A percentile compares a stretch with the other conserved stretches of the same genome.
Evolutionary conservation across 371 early-diverging fungal species (phyloP).

Genomic region (Actinomucor elegans): DNA sequence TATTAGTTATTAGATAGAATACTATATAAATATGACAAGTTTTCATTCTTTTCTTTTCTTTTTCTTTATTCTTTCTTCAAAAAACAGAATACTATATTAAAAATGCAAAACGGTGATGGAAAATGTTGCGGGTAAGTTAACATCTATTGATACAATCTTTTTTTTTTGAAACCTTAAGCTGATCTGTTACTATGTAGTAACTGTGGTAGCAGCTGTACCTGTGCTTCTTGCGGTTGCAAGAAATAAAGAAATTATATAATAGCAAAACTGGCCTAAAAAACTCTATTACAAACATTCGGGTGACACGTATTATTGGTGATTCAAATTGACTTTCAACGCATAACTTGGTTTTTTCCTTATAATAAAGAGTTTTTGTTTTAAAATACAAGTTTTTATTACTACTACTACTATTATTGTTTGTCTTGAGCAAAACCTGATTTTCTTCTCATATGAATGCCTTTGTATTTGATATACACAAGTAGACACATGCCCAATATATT

Average conservation of each 20-base stretch:
- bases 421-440: constrained; percentile 19
- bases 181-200: too few species aligned
- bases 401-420: constrained; percentile 8
- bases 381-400: background rate
- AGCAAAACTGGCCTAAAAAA: too few species aligned
- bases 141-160: background rate
- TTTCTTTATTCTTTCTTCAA: constrained; percentile 47
- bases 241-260: too few species aligned
- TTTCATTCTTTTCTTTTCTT: constrained; percentile 51
- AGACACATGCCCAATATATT: constrained; percentile 31
- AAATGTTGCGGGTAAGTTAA: constrained; percentile 28
- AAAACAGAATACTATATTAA: constrained; percentile 1
- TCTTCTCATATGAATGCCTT: constrained; percentile 32
- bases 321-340: too few species aligned
- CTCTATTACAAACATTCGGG: too few species aligned
- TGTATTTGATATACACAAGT: constrained; percentile 30
- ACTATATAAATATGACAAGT: background rate
- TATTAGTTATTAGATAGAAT: background rate
- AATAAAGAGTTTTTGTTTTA: too few species aligned
- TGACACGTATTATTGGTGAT: too few species aligned
- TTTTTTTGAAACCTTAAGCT: too few species aligned
- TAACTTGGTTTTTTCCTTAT: too few species aligned
- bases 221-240: constrained; percentile 24
- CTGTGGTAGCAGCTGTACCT: constrained; percentile 21
- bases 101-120: constrained; percentile 34